Percentiles rank a stretch among this genome's conserved stretches.
Conservation (phyloP, 139 green algal species). For the Closterium sp. region DNA sequence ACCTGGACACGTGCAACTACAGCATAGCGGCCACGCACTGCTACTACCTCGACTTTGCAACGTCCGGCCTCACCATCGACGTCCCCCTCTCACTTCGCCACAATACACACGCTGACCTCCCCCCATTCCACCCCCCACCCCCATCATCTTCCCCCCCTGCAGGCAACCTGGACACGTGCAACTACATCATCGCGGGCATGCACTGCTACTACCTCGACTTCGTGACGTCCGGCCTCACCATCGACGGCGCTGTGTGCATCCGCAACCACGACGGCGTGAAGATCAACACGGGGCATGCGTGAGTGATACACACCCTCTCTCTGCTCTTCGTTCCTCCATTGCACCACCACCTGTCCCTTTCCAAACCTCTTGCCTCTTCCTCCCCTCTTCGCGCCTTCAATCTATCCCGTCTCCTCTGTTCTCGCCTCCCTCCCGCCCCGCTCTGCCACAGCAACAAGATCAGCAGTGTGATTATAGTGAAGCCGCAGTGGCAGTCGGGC, state of each 20-base stretch:
- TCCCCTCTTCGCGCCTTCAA: no score
- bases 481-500: background rate
- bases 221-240: background rate
- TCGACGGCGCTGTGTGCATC: background rate
- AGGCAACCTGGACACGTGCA: background rate
- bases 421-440: no score
- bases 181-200: background rate
- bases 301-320: background rate
- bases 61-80: no score
- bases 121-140: no score
- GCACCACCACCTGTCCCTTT: no score
- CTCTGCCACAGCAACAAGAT: background rate
- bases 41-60: background rate
- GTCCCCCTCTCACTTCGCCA: no score
- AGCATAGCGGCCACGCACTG: background rate
- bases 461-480: background rate
- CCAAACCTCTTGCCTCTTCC: no score
- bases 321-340: no score
- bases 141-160: no score
- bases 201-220: background rate
- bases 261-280: background rate
- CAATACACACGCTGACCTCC: no score
- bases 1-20: background rate
- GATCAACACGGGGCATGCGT: background rate
- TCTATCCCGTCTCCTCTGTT: no score